These are phyloP conservation scores for Eruca vesicaria DNA, from an alignment of 441 rosid species.

Conservation along the genomic window DNA sequence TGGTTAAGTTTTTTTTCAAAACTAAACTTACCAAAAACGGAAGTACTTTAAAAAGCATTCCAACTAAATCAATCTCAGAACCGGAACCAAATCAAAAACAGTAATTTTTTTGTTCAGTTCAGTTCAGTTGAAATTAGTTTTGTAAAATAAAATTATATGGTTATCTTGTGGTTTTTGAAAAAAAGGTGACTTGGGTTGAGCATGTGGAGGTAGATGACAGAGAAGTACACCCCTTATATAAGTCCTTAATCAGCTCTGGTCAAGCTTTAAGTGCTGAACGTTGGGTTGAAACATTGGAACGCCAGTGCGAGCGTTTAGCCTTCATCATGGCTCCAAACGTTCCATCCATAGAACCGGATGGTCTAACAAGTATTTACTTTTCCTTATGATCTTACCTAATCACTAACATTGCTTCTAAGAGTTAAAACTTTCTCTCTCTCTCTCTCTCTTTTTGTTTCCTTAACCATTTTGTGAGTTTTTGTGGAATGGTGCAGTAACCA, in stretches of 20 bases:
- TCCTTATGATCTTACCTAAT: neutral
- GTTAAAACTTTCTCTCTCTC: neutral
- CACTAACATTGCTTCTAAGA: neutral
- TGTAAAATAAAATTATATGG: neutral
- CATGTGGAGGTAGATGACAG: constrained; percentile 81
- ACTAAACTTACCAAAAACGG: neutral
- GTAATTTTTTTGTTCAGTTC: neutral
- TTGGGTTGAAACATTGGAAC: constrained; percentile 77
- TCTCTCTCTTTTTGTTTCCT: neutral
- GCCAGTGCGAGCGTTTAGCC: constrained; percentile 80
- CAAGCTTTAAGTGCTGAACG: constrained; percentile 83
- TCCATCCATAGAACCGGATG: constrained; percentile 55
- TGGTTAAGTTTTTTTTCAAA: neutral
- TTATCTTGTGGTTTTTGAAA: neutral
- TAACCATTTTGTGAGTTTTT: constrained; percentile 3
- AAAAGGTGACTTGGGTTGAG: constrained; percentile 94
- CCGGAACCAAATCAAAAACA: neutral
- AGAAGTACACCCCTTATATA: constrained; percentile 51
- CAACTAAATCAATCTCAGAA: neutral
- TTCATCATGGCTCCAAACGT: constrained; percentile 57
- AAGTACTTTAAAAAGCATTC: neutral
- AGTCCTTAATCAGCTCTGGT: constrained; percentile 60
- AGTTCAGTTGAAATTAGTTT: neutral
- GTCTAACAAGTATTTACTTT: constrained; percentile 34
- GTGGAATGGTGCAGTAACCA: constrained; percentile 45